phyloP scores from a whole-genome alignment of 768 basidiomycete species.

The Rhodotorula diobovata region DNA sequence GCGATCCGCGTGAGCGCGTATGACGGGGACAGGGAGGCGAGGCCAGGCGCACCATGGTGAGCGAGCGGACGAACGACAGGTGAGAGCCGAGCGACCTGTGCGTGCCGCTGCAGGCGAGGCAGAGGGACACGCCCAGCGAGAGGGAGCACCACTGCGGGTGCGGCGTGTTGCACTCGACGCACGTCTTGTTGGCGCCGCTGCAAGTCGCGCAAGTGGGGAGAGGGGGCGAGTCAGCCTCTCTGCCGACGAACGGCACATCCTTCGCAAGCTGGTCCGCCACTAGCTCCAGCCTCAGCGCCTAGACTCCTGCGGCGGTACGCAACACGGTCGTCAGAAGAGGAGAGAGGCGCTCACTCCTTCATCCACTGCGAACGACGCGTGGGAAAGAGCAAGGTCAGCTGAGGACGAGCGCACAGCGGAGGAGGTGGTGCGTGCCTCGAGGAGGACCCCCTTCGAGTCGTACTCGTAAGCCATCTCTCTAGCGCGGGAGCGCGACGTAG shows the following conservation, averaged over 20 bases:
- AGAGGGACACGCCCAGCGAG: constrained; percentile 67
- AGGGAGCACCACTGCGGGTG: constrained; percentile 22
- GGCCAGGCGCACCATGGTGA: constrained; percentile 54
- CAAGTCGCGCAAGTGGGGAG: not conserved
- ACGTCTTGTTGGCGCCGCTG: constrained; percentile 38
- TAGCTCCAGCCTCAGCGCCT: no score
- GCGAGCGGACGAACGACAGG: constrained; percentile 50
- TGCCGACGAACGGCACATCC: no score
- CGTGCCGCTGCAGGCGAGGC: constrained; percentile 62
- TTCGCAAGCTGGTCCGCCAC: no score
- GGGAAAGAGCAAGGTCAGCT: not conserved
- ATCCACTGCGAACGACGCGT: constrained; percentile 29
- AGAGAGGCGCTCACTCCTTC: constrained; percentile 20
- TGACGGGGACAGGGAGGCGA: constrained; percentile 49
- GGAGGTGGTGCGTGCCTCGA: constrained; percentile 15
- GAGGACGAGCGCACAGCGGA: no score
- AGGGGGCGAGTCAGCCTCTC: not conserved
- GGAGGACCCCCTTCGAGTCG: constrained; percentile 29
- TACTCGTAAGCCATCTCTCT: constrained; percentile 28
- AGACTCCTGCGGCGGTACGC: no score
- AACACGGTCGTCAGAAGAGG: no score
- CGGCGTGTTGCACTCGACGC: constrained; percentile 28
- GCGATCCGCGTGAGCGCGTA: not conserved
- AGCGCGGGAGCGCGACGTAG: not conserved
- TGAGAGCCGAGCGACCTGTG: constrained; percentile 93